phyloP scores from a whole-genome alignment of 148 eudicot species.

The Cornus controversa region DNA sequence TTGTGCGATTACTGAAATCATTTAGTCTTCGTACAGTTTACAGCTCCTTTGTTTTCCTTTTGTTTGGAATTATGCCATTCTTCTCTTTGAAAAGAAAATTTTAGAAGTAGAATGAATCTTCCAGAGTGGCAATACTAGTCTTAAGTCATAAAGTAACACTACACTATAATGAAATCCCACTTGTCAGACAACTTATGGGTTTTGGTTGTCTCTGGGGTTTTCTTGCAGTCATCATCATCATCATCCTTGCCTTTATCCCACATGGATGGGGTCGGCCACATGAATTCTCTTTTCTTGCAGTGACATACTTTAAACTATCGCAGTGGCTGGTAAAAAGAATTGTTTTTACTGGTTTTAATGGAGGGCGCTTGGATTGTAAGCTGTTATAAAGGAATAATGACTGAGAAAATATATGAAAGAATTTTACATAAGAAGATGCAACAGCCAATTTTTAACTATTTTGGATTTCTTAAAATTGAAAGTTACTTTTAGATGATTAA shows the following conservation, averaged over 20 bases:
- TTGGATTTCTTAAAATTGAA: no score
- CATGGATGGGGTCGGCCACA: no score
- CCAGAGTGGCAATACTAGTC: not conserved
- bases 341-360: not conserved
- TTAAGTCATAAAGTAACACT: no score
- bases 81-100: not conserved
- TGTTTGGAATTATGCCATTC: not conserved
- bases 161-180: not conserved
- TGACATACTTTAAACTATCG: not conserved
- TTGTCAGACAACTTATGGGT: not conserved
- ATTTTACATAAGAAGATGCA: no score
- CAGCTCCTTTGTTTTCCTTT: not conserved
- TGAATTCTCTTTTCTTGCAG: no score
- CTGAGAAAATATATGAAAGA: not conserved
- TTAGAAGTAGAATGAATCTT: not conserved
- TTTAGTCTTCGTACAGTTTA: not conserved
- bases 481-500: no score
- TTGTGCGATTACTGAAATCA: not conserved
- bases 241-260: no score
- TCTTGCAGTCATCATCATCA: no score
- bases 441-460: no score
- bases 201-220: no score
- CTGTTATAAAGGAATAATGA: not conserved
- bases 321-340: not conserved
- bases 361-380: not conserved